phyloP scores from a whole-genome alignment of 2,329 filamentous ascomycete species.

The Xylaria sp. region DNA sequence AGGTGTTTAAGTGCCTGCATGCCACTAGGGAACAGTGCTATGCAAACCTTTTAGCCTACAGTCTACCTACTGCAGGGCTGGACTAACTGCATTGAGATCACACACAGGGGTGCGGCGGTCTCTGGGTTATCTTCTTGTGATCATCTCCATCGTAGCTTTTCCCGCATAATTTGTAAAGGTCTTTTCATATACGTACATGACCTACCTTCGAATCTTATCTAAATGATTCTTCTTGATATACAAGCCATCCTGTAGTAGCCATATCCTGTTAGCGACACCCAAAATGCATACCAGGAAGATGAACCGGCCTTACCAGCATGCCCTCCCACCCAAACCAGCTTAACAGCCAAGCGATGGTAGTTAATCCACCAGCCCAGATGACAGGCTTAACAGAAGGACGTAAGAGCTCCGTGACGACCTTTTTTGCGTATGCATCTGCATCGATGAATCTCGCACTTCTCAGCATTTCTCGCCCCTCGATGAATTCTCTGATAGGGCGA shows the following conservation, averaged over 20 bases:
- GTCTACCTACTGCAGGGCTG: too few relatives aligned
- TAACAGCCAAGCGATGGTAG: constrained; percentile 4
- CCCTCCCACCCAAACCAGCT: constrained; percentile 16
- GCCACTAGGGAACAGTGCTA: too few relatives aligned
- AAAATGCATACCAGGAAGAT: neutral
- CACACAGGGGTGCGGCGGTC: too few relatives aligned
- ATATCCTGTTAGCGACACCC: neutral
- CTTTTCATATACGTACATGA: neutral
- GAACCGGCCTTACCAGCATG: neutral
- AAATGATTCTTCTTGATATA: constrained; percentile 2
- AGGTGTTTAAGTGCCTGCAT: too few relatives aligned
- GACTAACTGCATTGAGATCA: too few relatives aligned
- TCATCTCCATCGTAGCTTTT: neutral
- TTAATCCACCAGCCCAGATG: constrained; percentile 8
- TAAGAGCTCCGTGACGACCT: constrained; percentile 3
- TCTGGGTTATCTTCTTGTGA: neutral
- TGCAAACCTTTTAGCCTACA: too few relatives aligned
- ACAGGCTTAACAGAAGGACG: constrained; percentile 10
- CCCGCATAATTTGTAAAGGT: neutral
- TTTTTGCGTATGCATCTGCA: neutral
- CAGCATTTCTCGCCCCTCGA: constrained; percentile 5
- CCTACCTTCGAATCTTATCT: neutral
- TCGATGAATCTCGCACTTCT: neutral
- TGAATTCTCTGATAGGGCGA: constrained; percentile 1
- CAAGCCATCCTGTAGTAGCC: neutral